A percentile compares a stretch with the other conserved stretches of the same genome.
These are phyloP conservation scores for Psilocybe subaeruginosa DNA, from an alignment of 768 basidiomycete genomes.

Conservation along the genomic window DNA sequence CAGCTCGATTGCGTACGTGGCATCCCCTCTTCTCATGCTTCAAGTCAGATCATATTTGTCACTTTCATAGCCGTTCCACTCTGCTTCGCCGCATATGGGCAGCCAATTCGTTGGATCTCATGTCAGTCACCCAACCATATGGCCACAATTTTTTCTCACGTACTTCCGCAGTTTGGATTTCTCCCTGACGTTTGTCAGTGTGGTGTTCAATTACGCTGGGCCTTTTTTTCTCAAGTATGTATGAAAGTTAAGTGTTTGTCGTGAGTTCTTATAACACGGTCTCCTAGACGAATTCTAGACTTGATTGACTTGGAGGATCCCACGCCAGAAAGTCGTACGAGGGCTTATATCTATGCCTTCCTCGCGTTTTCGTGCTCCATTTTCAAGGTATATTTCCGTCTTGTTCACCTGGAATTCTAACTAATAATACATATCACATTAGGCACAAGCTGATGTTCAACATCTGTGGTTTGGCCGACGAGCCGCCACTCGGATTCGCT, in stretches of 20 bases:
- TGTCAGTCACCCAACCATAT: slow-evolving; percentile 28
- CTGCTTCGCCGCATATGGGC: slow-evolving; percentile 45
- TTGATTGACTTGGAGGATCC: slow-evolving; percentile 47
- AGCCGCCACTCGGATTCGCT: slow-evolving; percentile 71
- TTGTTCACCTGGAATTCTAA: too few species aligned
- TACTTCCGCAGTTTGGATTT: slow-evolving; percentile 57
- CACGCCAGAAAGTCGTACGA: slow-evolving; percentile 51
- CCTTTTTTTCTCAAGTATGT: slow-evolving; percentile 85
- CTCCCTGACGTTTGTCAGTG: slow-evolving; percentile 64
- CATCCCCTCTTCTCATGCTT: neutral
- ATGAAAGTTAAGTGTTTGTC: neutral
- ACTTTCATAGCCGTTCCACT: slow-evolving; percentile 32
- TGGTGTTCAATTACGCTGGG: slow-evolving; percentile 75
- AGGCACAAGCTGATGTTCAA: slow-evolving; percentile 70
- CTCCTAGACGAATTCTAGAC: slow-evolving; percentile 57
- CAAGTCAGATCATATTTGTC: neutral
- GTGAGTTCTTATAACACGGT: neutral
- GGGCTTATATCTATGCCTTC: slow-evolving; percentile 80
- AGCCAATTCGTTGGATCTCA: slow-evolving; percentile 50
- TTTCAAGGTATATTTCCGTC: slow-evolving; percentile 42
- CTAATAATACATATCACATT: neutral
- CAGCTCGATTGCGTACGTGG: slow-evolving; percentile 36
- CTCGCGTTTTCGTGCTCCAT: slow-evolving; percentile 69
- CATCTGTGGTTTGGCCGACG: slow-evolving; percentile 84
- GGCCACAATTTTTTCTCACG: neutral